phyloP scores from a whole-genome alignment of 495 filamentous ascomycete species.

The Podospora appendiculata region DNA sequence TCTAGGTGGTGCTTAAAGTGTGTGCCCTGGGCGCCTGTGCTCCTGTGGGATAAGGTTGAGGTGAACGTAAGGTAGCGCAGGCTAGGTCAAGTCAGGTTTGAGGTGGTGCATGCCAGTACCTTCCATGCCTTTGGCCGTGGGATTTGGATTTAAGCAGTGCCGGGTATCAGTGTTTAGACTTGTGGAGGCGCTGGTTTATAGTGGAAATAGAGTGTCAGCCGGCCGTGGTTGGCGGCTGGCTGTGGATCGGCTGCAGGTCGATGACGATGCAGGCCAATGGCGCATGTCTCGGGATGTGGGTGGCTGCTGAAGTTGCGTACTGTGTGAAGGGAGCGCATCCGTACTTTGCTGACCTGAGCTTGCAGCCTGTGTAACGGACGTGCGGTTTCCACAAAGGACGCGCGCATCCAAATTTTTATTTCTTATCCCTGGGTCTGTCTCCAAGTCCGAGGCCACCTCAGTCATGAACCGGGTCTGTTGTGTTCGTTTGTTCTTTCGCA shows the following conservation, averaged over 20 bases:
- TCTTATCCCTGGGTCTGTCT: no score
- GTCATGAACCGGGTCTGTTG: no score
- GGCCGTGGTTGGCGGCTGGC: constrained; percentile 18
- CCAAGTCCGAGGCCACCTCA: no score
- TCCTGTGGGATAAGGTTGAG: neutral
- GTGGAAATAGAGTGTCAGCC: constrained; percentile 20
- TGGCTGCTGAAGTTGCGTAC: neutral
- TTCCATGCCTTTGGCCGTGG: neutral
- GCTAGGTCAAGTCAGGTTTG: no score
- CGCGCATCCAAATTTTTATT: no score
- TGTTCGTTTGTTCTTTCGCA: no score
- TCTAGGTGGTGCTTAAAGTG: neutral
- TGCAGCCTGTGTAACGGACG: neutral
- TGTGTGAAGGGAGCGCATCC: no score
- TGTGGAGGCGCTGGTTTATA: constrained; percentile 13
- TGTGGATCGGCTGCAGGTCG: constrained; percentile 28
- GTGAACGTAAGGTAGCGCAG: neutral
- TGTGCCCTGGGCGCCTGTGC: neutral
- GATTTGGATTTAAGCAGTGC: neutral
- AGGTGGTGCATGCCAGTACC: neutral
- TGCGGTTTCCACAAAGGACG: neutral
- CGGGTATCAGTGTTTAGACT: constrained; percentile 6
- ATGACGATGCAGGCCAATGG: constrained; percentile 29
- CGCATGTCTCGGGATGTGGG: constrained; percentile 29
- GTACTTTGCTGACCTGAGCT: no score